Percentiles rank a stretch among this genome's conserved stretches.
These are phyloP conservation scores for Dalbergia oliveri DNA, from an alignment of 306 rosid genomes.

Conservation along the genomic window DNA sequence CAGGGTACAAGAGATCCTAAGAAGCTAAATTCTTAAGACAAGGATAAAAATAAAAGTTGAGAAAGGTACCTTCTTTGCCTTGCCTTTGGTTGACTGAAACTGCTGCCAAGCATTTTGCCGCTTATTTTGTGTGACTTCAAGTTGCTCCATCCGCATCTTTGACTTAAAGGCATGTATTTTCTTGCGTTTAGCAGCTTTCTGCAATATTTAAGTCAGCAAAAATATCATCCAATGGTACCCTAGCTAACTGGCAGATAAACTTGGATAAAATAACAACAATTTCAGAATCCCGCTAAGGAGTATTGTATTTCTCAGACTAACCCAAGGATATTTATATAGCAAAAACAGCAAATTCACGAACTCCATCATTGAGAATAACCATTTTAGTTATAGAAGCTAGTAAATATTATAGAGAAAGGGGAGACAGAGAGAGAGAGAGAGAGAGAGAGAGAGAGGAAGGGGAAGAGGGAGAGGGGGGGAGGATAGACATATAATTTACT, in stretches of 20 bases:
- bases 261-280: not conserved
- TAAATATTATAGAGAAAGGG: not conserved
- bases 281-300: constrained; percentile 24
- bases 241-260: constrained; percentile 15
- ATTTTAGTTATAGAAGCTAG: constrained; percentile 4
- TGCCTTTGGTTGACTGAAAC: constrained; percentile 93
- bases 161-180: constrained; percentile 98
- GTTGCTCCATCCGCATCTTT: constrained; percentile 95
- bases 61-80: constrained; percentile 84
- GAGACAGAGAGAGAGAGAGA: not conserved
- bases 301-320: not conserved
- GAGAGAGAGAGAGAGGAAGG: too few species aligned
- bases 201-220: constrained; percentile 47
- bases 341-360: constrained; percentile 14
- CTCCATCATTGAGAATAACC: constrained; percentile 3
- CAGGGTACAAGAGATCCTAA: not conserved
- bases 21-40: too few species aligned
- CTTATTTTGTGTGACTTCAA: constrained; percentile 95
- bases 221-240: constrained; percentile 40
- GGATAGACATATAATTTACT: not conserved
- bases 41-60: constrained; percentile 9
- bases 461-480: not conserved
- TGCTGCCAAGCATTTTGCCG: constrained; percentile 99
- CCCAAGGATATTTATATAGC: constrained; percentile 13
- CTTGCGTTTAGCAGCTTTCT: constrained; percentile 91